Evolutionary conservation across 2,329 filamentous ascomycete genomes (phyloP), one percentile per base, ranked within the genome.

Genomic region (Penicillium sp.): DNA sequence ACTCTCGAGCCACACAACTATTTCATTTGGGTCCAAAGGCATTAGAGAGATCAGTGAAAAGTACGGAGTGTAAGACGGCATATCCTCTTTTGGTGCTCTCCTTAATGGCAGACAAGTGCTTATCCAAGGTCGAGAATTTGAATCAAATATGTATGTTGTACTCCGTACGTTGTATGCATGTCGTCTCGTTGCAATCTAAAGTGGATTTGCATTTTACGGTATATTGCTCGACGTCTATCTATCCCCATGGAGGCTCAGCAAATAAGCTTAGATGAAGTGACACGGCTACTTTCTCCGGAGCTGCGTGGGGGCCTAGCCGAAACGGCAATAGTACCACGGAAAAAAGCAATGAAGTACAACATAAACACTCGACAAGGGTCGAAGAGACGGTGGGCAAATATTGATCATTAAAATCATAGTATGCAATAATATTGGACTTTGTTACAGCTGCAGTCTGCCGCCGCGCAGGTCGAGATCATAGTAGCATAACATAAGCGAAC

Each of bases 391-490:
- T 43, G 45, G 51, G 16, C 23, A 11, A 30, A 40, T 23, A 36
- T 3, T 18, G 11, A 34, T 29, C 18, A 11, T n/a, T n/a, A 16
- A 2, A 39, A 52, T 40, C 13, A 40, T 10, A 40, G n/a, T 29
- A 2, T 23, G 5, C 27, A 11, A 39, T 38, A 23, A 49, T 26
- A 39, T 50, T 49, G 51, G 51, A 39, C 40, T 40, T 44, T 18
- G 32, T 10, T 53, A 53, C 51, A 53, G 32, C 23, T 53, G 40
- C 45, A 49, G 19, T 16, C 11, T 30, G 29, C 30, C 23, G 26
- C 39, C 39, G 16, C 32, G 16, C 23, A 39, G 38, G 26, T 26
- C 44, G 40, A 40, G 39, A 27, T 34, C 16, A 11, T 49, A 23
- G 38, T 49, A 45, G 51, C 51, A 23, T 26, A 19, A 44, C 30